phyloP scores from a whole-genome alignment of 805 yeast species.

The Wickerhamomyces ciferrii region DNA sequence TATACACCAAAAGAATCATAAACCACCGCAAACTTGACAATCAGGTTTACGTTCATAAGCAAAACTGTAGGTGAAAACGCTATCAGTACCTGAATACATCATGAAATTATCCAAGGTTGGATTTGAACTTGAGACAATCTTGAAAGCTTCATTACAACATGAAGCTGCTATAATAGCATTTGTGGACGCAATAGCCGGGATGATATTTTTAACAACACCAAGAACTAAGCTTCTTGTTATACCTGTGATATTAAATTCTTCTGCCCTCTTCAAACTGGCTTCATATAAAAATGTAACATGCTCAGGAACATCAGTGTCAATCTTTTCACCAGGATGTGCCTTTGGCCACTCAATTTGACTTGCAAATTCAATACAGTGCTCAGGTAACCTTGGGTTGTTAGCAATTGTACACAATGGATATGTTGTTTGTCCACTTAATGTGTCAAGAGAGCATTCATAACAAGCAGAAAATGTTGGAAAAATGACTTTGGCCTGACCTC shows the following conservation, averaged over 20 bases:
- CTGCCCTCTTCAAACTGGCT: conserved; percentile 54
- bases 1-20: conserved; percentile 9
- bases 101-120: conserved; percentile 71
- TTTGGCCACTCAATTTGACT: conserved; percentile 70
- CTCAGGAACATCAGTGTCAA: conserved; percentile 65
- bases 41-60: conserved; percentile 50
- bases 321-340: conserved; percentile 35
- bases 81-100: conserved; percentile 82
- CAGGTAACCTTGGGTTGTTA: conserved; percentile 89
- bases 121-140: conserved; percentile 64
- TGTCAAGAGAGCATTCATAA: conserved; percentile 84
- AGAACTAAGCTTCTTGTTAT: conserved; percentile 67
- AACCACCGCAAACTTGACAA: conserved; percentile 75
- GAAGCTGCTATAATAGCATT: conserved; percentile 89
- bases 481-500: conserved; percentile 86
- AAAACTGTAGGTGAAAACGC: conserved; percentile 72
- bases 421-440: conserved; percentile 56
- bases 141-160: conserved; percentile 82
- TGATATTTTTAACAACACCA: conserved; percentile 87
- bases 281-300: conserved; percentile 62
- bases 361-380: conserved; percentile 93
- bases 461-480: conserved; percentile 84
- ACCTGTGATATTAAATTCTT: conserved; percentile 57
- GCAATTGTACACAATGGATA: conserved; percentile 94
- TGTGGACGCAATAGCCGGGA: conserved; percentile 93